A percentile compares a stretch with the other conserved stretches of the same genome.
Evolutionary conservation across 2,329 filamentous ascomycete species (phyloP).

Genomic region (Hortaea sp.): DNA sequence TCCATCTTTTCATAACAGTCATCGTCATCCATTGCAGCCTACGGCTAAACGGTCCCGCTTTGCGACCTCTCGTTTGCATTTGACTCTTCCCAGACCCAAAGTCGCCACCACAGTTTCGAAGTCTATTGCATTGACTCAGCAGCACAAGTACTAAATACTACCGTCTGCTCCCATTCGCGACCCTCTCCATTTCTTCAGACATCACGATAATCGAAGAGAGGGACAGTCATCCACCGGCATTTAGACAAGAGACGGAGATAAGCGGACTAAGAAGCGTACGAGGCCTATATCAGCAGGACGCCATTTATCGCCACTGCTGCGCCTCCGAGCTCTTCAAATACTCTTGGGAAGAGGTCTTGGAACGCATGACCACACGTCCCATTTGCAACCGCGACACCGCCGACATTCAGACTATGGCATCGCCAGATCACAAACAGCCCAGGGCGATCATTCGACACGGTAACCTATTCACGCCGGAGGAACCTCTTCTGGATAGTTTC

Average conservation of each 20-base stretch:
- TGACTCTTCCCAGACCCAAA: background rate
- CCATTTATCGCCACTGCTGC: background rate
- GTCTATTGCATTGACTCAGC: background rate
- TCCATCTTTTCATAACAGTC: background rate
- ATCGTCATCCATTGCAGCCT: conserved; percentile 2
- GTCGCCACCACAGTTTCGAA: background rate
- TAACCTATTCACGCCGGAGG: conserved; percentile 1
- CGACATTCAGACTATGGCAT: background rate
- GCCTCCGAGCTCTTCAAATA: background rate
- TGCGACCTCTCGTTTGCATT: background rate
- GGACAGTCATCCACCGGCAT: too few species aligned
- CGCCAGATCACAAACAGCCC: background rate
- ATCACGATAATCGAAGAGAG: too few species aligned
- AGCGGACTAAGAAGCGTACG: background rate
- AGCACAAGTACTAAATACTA: background rate
- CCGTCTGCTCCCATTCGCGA: background rate
- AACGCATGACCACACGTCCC: too few species aligned
- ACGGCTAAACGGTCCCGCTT: background rate
- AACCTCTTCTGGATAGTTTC: conserved; percentile 1
- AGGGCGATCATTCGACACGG: background rate
- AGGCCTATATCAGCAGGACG: background rate
- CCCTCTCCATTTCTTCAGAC: background rate
- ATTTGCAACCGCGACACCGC: background rate
- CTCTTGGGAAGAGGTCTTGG: too few species aligned
- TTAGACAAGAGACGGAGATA: background rate